Evolutionary conservation across 2,329 filamentous ascomycete genomes (phyloP).

Genomic region (Stachybotrys chartarum): DNA sequence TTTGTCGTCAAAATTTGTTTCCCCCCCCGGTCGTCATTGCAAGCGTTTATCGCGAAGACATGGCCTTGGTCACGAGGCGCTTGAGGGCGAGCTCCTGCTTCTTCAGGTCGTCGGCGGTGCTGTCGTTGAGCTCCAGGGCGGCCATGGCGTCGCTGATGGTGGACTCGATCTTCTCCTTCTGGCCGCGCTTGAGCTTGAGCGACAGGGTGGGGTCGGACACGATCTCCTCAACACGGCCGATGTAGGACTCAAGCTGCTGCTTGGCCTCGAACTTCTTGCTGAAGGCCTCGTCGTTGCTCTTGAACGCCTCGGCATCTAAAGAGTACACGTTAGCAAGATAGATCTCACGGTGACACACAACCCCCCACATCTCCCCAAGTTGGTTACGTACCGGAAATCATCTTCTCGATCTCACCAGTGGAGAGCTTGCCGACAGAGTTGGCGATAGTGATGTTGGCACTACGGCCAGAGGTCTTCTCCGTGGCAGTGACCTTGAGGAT

Average conservation of each 20-base stretch:
- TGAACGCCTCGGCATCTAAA: slow-evolving; percentile 92
- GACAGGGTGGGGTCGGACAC: slow-evolving; percentile 93
- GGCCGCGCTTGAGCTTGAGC: slow-evolving; percentile 95
- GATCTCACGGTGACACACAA: not conserved
- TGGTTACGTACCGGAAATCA: slow-evolving; percentile 67
- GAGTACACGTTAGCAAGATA: not conserved
- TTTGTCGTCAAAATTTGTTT: slow-evolving; percentile 8
- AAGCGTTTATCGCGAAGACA: slow-evolving; percentile 72
- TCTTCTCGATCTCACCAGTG: slow-evolving; percentile 89
- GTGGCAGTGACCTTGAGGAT: slow-evolving; percentile 99
- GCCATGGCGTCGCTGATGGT: slow-evolving; percentile 96
- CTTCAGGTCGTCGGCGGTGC: slow-evolving; percentile 88
- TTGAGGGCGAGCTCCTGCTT: slow-evolving; percentile 99
- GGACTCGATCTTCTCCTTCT: slow-evolving; percentile 99
- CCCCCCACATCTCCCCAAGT: not conserved
- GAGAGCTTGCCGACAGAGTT: slow-evolving; percentile 99
- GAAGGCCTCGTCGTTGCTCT: slow-evolving; percentile 95
- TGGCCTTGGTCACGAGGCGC: slow-evolving; percentile 96
- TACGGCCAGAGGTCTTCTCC: slow-evolving; percentile 97
- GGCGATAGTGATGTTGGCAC: slow-evolving; percentile 98
- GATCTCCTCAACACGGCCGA: slow-evolving; percentile 97
- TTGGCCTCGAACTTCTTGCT: slow-evolving; percentile 99
- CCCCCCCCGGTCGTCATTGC: slow-evolving; percentile 4
- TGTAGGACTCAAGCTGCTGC: slow-evolving; percentile 99
- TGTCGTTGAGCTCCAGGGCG: slow-evolving; percentile 92